These are phyloP conservation scores for Erysiphe neolycopersici DNA, from an alignment of 2,329 filamentous ascomycete species.

Conservation along the genomic window DNA sequence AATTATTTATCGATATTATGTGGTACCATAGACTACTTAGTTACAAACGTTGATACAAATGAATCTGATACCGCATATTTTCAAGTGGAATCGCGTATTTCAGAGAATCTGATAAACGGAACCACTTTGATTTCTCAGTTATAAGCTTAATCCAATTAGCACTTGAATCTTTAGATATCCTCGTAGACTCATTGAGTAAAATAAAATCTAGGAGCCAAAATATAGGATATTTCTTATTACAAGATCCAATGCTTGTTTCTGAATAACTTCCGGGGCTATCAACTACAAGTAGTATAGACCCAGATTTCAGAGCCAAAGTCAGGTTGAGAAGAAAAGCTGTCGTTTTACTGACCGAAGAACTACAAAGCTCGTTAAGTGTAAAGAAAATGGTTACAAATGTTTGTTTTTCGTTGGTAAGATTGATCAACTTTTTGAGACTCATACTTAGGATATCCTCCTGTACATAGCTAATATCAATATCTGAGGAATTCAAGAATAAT, in stretches of 20 bases:
- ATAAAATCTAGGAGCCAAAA: constrained; percentile 75
- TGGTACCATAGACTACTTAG: neutral
- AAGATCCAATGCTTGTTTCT: constrained; percentile 37
- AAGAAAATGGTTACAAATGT: constrained; percentile 63
- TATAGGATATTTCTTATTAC: constrained; percentile 61
- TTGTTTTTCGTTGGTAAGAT: constrained; percentile 13
- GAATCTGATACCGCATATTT: constrained; percentile 86
- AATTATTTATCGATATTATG: neutral
- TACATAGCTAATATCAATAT: constrained; percentile 18
- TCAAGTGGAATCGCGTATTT: constrained; percentile 67
- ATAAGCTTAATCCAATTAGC: constrained; percentile 47
- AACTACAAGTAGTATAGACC: constrained; percentile 53
- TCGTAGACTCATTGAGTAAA: constrained; percentile 24
- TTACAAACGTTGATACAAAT: constrained; percentile 35
- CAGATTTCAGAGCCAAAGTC: constrained; percentile 27
- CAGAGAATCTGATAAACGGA: constrained; percentile 39
- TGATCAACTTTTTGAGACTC: constrained; percentile 12
- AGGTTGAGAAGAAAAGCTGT: constrained; percentile 50
- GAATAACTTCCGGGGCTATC: constrained; percentile 91
- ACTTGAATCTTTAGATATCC: constrained; percentile 9
- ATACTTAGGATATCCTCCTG: constrained; percentile 24
- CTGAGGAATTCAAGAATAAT: constrained; percentile 17
- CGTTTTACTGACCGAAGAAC: constrained; percentile 40
- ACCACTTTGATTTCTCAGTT: constrained; percentile 62
- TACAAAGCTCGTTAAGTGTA: constrained; percentile 87